Percentiles rank a stretch among this genome's conserved stretches.
phyloP scores from a whole-genome alignment of 2,329 filamentous ascomycete species.

The Penicillium paneum region DNA sequence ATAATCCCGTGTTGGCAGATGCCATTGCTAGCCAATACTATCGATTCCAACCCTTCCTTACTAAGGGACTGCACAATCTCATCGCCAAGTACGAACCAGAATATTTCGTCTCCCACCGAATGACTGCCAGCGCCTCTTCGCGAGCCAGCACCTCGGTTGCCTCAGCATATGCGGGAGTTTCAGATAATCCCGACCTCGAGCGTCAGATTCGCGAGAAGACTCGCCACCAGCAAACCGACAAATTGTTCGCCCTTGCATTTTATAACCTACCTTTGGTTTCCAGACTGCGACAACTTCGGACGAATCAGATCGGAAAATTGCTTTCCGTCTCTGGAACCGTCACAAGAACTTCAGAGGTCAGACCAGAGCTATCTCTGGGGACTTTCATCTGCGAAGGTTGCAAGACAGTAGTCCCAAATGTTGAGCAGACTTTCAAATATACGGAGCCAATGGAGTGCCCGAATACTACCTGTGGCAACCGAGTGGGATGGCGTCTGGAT shows the following conservation, averaged over 20 bases:
- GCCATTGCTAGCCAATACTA: conserved; percentile 91
- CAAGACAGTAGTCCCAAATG: conserved; percentile 77
- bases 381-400: conserved; percentile 92
- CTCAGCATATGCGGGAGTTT: conserved; percentile 59
- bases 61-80: conserved; percentile 82
- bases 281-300: conserved; percentile 78
- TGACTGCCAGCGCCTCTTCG: conserved; percentile 68
- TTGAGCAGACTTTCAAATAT: conserved; percentile 97
- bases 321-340: conserved; percentile 96
- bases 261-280: conserved; percentile 90
- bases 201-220: conserved; percentile 64
- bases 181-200: conserved; percentile 55
- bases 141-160: conserved; percentile 64
- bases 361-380: conserved; percentile 85
- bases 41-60: conserved; percentile 88
- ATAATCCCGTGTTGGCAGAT: conserved; percentile 76
- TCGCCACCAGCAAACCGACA: conserved; percentile 92
- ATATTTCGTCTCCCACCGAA: conserved; percentile 90
- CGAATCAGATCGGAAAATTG: conserved; percentile 85
- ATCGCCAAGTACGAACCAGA: conserved; percentile 91
- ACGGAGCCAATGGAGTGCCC: conserved; percentile 96
- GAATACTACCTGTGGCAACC: conserved; percentile 81
- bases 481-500: conserved; percentile 91
- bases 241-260: conserved; percentile 87
- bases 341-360: conserved; percentile 92